Percentiles rank a stretch among this genome's conserved stretches.
Evolutionary conservation across 2,329 filamentous ascomycete genomes (phyloP).

Genomic region (Cadophora sp.): DNA sequence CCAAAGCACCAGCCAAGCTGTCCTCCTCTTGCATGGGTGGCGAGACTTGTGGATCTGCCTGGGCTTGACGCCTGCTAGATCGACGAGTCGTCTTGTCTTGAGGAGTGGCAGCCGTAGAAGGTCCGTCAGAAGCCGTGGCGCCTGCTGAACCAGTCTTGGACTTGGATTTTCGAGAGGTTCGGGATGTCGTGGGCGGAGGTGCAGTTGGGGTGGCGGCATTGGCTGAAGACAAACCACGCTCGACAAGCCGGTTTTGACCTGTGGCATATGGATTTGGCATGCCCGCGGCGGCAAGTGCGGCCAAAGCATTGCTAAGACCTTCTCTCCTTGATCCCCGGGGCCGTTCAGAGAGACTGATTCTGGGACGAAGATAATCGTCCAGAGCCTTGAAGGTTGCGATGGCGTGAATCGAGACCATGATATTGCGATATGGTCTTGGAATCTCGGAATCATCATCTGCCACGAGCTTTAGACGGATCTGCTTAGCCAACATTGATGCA

Average conservation of each 20-base stretch:
- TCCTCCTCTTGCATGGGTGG: slow-evolving; percentile 65
- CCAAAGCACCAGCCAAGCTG: slow-evolving; percentile 72
- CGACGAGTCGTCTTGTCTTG: slow-evolving; percentile 68
- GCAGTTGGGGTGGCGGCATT: slow-evolving; percentile 47
- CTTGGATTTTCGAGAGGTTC: slow-evolving; percentile 48
- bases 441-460: slow-evolving; percentile 93
- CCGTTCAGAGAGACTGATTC: slow-evolving; percentile 82
- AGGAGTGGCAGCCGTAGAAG: slow-evolving; percentile 51
- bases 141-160: slow-evolving; percentile 54
- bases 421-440: slow-evolving; percentile 84
- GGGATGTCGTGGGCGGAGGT: slow-evolving; percentile 47
- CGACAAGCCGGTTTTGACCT: slow-evolving; percentile 41
- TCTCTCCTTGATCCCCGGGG: slow-evolving; percentile 67
- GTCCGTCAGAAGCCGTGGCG: slow-evolving; percentile 51
- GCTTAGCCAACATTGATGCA: slow-evolving; percentile 95
- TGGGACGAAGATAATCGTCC: slow-evolving; percentile 92
- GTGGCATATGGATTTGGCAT: slow-evolving; percentile 56
- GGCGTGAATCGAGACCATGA: slow-evolving; percentile 98
- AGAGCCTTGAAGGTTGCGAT: slow-evolving; percentile 97
- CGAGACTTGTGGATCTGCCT: slow-evolving; percentile 59
- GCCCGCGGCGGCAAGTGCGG: slow-evolving; percentile 78
- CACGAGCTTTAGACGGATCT: slow-evolving; percentile 85
- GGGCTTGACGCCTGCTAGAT: slow-evolving; percentile 65
- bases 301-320: slow-evolving; percentile 71
- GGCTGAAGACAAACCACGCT: slow-evolving; percentile 40